These are phyloP conservation scores for Trichoderma breve DNA, from an alignment of 2,329 filamentous ascomycete species.

Conservation along the genomic window DNA sequence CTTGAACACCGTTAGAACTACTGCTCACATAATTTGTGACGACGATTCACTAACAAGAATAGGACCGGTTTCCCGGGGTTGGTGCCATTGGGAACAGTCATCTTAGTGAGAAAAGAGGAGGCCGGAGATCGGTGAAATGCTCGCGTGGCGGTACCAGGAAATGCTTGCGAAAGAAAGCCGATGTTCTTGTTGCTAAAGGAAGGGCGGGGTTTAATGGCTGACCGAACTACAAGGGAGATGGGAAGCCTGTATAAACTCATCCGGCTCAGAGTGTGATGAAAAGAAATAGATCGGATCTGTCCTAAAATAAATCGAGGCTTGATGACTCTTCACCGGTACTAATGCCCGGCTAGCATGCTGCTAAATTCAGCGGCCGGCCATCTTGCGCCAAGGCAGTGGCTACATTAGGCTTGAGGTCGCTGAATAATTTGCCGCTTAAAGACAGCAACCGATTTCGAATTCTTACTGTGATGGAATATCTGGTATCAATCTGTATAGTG, in stretches of 20 bases:
- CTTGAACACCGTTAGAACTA: slow-evolving; percentile 51
- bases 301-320: background rate
- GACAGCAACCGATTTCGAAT: background rate
- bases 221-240: background rate
- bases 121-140: background rate
- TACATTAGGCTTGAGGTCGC: background rate
- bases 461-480: background rate
- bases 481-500: background rate
- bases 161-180: background rate
- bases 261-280: background rate
- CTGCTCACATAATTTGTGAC: background rate
- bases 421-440: background rate
- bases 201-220: background rate
- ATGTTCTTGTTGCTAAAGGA: background rate
- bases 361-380: background rate
- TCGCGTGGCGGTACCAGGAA: slow-evolving; percentile 4
- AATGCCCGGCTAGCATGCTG: background rate
- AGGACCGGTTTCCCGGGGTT: slow-evolving; percentile 39
- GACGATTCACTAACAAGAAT: slow-evolving; percentile 39
- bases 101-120: slow-evolving; percentile 20
- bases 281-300: background rate
- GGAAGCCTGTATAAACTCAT: background rate
- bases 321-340: slow-evolving; percentile 8
- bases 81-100: slow-evolving; percentile 37
- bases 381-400: background rate